These are phyloP conservation scores for Colletotrichum spinosum DNA, from an alignment of 2,329 filamentous ascomycete genomes.

Conservation along the genomic window DNA sequence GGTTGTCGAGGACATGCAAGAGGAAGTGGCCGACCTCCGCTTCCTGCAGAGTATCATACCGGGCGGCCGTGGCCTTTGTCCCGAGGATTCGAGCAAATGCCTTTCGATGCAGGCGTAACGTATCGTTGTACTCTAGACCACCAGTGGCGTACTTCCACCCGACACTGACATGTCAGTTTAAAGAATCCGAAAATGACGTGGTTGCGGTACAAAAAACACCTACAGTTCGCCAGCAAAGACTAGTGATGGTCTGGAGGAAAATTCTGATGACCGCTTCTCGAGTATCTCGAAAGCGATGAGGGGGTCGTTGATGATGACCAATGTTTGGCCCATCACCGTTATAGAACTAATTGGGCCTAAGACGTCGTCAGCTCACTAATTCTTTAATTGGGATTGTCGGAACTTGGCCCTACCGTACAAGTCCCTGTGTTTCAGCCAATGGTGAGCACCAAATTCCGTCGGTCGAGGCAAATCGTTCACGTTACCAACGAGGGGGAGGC, in stretches of 20 bases:
- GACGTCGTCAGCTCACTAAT: background rate
- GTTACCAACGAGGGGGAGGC: constrained; percentile 58
- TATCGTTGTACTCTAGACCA: constrained; percentile 50
- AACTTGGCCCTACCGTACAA: constrained; percentile 38
- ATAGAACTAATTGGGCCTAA: constrained; percentile 45
- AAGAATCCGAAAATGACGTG: background rate
- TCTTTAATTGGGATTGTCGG: background rate
- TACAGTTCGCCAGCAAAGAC: constrained; percentile 51
- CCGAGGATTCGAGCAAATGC: constrained; percentile 57
- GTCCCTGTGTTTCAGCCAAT: constrained; percentile 50
- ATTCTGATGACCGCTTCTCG: constrained; percentile 44
- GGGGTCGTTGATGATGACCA: constrained; percentile 54
- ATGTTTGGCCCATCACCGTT: constrained; percentile 51
- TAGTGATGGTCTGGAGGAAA: constrained; percentile 48
- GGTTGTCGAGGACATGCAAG: constrained; percentile 53
- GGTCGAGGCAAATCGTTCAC: constrained; percentile 54
- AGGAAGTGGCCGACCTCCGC: constrained; percentile 57
- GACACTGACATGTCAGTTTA: constrained; percentile 14
- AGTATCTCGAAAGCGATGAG: constrained; percentile 51
- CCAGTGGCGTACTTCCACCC: constrained; percentile 53
- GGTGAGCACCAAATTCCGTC: constrained; percentile 44
- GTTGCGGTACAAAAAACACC: constrained; percentile 1
- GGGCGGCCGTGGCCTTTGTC: constrained; percentile 49
- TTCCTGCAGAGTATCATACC: constrained; percentile 57
- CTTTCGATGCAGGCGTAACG: constrained; percentile 56